Percentiles rank a stretch among this genome's conserved stretches.
phyloP scores from a whole-genome alignment of 2,329 filamentous ascomycete genomes.

The Cercospora berteroae region DNA sequence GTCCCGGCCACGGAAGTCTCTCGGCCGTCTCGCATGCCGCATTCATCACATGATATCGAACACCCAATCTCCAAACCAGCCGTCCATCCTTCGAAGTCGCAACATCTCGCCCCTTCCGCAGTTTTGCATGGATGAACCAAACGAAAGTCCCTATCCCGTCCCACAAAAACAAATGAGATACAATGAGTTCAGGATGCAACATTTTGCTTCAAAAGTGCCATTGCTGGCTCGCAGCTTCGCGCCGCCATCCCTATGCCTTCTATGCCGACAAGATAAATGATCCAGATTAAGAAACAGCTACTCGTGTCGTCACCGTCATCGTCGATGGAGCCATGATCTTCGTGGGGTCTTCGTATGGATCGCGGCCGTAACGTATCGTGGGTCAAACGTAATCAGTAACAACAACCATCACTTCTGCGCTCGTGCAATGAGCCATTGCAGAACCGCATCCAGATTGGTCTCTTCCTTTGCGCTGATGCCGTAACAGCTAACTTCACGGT shows the following conservation, averaged over 20 bases:
- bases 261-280: conserved; percentile 21
- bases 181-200: conserved; percentile 7
- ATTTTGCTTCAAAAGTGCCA: conserved; percentile 30
- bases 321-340: conserved; percentile 18
- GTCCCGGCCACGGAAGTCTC: conserved; percentile 10
- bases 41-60: conserved; percentile 18
- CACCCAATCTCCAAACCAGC: not conserved
- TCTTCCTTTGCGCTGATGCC: conserved; percentile 98
- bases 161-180: conserved; percentile 15
- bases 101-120: conserved; percentile 7
- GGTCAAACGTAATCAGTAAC: conserved; percentile 15
- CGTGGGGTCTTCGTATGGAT: conserved; percentile 21
- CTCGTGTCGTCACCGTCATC: conserved; percentile 11
- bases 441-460: conserved; percentile 93
- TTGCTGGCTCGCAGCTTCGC: conserved; percentile 40
- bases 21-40: conserved; percentile 17
- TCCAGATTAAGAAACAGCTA: not conserved
- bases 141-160: not conserved
- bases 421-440: conserved; percentile 93
- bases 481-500: conserved; percentile 96
- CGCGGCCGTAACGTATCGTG: conserved; percentile 25
- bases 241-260: conserved; percentile 26
- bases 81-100: conserved; percentile 7
- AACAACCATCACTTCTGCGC: conserved; percentile 60
- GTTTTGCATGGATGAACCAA: not conserved